A percentile compares a stretch with the other conserved stretches of the same genome.
Conservation (phyloP, 768 basidiomycete genomes). For the Scleroderma citrinum region DNA sequence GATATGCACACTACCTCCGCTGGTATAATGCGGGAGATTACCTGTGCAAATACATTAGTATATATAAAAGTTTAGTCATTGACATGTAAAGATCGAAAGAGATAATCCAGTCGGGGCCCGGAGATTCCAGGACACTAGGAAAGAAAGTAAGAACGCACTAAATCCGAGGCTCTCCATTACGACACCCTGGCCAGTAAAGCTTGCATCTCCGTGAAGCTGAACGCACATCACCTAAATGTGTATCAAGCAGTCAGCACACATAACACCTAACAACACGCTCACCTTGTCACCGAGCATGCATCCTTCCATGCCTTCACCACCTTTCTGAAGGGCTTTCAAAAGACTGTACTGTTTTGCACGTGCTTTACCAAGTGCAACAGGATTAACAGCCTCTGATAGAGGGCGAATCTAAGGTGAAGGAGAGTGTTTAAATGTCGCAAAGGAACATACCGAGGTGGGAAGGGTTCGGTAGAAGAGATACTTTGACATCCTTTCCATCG, state of each 20-base stretch:
- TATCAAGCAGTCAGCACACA: not conserved
- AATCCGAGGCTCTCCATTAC: conserved; percentile 85
- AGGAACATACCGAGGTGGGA: conserved; percentile 59
- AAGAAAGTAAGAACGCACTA: conserved; percentile 40
- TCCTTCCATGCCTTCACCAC: conserved; percentile 12
- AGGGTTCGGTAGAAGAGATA: conserved; percentile 76
- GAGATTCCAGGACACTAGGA: not conserved
- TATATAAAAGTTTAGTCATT: too few relatives aligned
- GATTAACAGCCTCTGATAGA: conserved; percentile 72
- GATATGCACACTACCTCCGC: conserved; percentile 84
- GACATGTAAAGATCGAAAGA: too few relatives aligned
- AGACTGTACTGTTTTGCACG: conserved; percentile 87
- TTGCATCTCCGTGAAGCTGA: conserved; percentile 88
- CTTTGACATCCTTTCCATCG: conserved; percentile 45
- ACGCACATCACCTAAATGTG: conserved; percentile 81
- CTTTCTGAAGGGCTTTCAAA: conserved; percentile 53
- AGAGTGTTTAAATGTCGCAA: conserved; percentile 6
- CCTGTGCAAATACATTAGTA: conserved; percentile 34
- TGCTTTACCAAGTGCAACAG: conserved; percentile 84
- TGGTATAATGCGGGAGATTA: conserved; percentile 86
- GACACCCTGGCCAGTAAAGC: conserved; percentile 86
- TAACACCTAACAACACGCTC: not conserved
- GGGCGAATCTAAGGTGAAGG: conserved; percentile 1
- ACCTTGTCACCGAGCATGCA: conserved; percentile 30
- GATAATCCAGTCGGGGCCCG: too few relatives aligned